Evolutionary conservation across 768 basidiomycete species (phyloP).

Genomic region (Rhodocollybia butyracea): DNA sequence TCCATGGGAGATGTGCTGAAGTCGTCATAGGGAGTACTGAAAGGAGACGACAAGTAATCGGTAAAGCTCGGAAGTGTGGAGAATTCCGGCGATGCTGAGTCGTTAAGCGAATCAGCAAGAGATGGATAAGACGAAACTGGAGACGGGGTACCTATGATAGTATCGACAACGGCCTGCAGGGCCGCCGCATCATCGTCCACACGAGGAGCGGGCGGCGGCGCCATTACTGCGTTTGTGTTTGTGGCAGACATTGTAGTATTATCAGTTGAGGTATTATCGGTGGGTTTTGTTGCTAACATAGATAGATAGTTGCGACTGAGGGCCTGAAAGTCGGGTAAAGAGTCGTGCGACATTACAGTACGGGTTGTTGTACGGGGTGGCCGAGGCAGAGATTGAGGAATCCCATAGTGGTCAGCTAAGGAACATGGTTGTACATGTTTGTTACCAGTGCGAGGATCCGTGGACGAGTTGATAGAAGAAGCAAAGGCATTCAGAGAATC

Average conservation of each 20-base stretch:
- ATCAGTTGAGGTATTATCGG: constrained; percentile 26
- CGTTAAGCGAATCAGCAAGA: neutral
- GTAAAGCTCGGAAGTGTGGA: neutral
- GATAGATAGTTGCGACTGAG: constrained; percentile 63
- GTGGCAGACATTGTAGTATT: constrained; percentile 26
- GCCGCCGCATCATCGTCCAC: constrained; percentile 21
- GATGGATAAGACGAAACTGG: neutral
- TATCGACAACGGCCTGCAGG: constrained; percentile 11
- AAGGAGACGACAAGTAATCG: constrained; percentile 30
- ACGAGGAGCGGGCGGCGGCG: constrained; percentile 14
- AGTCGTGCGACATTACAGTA: constrained; percentile 26
- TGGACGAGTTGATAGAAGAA: constrained; percentile 32
- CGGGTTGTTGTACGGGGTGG: constrained; percentile 58
- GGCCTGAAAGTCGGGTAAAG: constrained; percentile 41
- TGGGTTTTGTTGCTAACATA: constrained; percentile 58
- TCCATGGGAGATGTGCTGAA: constrained; percentile 30
- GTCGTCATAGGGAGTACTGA: constrained; percentile 19
- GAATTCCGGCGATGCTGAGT: constrained; percentile 15
- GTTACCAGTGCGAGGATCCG: constrained; percentile 50
- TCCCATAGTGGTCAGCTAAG: constrained; percentile 75
- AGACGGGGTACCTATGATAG: constrained; percentile 13
- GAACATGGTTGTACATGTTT: constrained; percentile 62
- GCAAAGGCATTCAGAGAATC: constrained; percentile 46
- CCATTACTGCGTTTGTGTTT: constrained; percentile 20
- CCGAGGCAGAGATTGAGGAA: constrained; percentile 68